Evolutionary conservation across 169 alveolate genomes (phyloP).

Genomic region (Blepharisma undulans): DNA sequence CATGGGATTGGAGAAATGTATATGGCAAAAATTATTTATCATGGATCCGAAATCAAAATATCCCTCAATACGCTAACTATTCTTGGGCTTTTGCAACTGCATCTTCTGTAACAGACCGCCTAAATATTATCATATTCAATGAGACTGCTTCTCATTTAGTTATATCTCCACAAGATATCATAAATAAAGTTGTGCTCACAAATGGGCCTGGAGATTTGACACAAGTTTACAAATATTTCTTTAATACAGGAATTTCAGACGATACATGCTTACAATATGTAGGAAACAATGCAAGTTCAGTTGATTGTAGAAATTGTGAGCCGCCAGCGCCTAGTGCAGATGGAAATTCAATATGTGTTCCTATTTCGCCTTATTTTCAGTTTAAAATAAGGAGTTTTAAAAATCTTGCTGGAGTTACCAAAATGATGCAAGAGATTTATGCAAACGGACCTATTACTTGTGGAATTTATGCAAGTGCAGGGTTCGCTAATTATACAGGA

Average conservation of each 20-base stretch:
- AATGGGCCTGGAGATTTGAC: slow-evolving; percentile 83
- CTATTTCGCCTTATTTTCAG: slow-evolving; percentile 45
- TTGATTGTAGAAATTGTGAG: slow-evolving; percentile 57
- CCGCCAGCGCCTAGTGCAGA: slow-evolving; percentile 56
- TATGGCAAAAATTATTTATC: slow-evolving; percentile 62
- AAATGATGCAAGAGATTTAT: slow-evolving; percentile 50
- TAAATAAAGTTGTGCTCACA: slow-evolving; percentile 82
- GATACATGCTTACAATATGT: slow-evolving; percentile 73
- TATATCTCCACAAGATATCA: slow-evolving; percentile 66
- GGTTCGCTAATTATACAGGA: slow-evolving; percentile 41
- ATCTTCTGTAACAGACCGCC: slow-evolving; percentile 81
- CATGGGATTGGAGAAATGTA: slow-evolving; percentile 44
- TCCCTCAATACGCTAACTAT: slow-evolving; percentile 80
- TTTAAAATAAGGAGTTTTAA: slow-evolving; percentile 58
- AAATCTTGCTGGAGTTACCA: slow-evolving; percentile 60
- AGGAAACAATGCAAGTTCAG: slow-evolving; percentile 58
- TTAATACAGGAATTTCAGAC: slow-evolving; percentile 72
- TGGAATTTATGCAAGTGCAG: slow-evolving; percentile 61
- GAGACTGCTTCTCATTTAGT: slow-evolving; percentile 65
- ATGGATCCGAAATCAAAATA: slow-evolving; percentile 69
- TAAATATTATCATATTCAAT: slow-evolving; percentile 72
- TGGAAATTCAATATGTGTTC: slow-evolving; percentile 57
- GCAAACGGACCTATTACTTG: slow-evolving; percentile 81
- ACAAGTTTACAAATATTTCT: slow-evolving; percentile 72
- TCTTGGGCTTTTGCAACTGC: slow-evolving; percentile 88